A percentile compares a stretch with the other conserved stretches of the same genome.
phyloP scores from a whole-genome alignment of 192 early-diverging fungal species.

The Backusella liffmaniae region DNA sequence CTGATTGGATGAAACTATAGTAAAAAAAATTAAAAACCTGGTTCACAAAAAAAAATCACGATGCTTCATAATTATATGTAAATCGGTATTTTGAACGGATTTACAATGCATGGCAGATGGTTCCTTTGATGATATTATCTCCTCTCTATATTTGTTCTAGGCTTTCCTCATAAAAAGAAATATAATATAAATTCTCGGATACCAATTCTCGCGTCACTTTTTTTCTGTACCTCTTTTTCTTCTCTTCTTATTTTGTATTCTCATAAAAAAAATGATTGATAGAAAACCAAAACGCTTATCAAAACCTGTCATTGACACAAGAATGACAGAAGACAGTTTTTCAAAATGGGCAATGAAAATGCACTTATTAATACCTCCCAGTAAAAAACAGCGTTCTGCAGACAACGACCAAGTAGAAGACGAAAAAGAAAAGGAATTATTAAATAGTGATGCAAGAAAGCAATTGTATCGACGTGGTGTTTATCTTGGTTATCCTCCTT shows the following conservation, averaged over 20 bases:
- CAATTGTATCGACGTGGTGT: neutral
- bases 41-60: neutral
- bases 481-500: neutral
- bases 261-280: neutral
- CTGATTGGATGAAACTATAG: neutral
- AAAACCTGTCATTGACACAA: neutral
- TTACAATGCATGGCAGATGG: neutral
- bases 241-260: neutral
- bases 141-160: slow-evolving; percentile 8
- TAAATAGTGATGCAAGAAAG: neutral
- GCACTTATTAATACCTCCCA: neutral
- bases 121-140: neutral
- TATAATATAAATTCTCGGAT: neutral
- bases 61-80: neutral
- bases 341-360: neutral
- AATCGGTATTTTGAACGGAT: slow-evolving; percentile 8
- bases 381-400: neutral
- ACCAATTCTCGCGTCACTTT: neutral
- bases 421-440: neutral
- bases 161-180: neutral
- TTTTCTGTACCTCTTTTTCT: neutral
- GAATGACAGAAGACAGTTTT: neutral
- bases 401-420: neutral
- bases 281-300: neutral
- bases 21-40: neutral